Percentiles rank a stretch among this genome's conserved stretches.
These are phyloP conservation scores for Fraxinus greggii DNA, from an alignment of 305 asterid species.

Conservation along the genomic window DNA sequence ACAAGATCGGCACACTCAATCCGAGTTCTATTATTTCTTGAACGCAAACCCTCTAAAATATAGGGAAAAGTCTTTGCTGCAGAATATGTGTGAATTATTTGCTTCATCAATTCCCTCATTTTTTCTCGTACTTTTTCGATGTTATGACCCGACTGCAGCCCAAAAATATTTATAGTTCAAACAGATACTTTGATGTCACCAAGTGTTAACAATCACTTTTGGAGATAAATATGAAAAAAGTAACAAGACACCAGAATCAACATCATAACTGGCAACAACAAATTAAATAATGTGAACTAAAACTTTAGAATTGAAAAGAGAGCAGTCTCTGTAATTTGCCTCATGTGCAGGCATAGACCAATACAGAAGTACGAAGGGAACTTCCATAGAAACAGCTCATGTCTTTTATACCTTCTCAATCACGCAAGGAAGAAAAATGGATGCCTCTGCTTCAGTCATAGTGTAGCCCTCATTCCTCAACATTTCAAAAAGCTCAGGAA, in stretches of 20 bases:
- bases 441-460: slow-evolving; percentile 95
- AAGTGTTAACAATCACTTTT: background rate
- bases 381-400: slow-evolving; percentile 6
- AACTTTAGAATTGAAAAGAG: background rate
- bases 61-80: slow-evolving; percentile 93
- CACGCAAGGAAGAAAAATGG: slow-evolving; percentile 92
- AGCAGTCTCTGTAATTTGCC: background rate
- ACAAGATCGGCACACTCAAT: slow-evolving; percentile 91
- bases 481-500: slow-evolving; percentile 85
- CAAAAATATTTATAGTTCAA: slow-evolving; percentile 17
- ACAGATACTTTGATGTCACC: background rate
- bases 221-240: slow-evolving; percentile 11
- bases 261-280: background rate
- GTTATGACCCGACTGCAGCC: slow-evolving; percentile 89
- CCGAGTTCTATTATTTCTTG: slow-evolving; percentile 90
- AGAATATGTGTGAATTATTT: slow-evolving; percentile 67
- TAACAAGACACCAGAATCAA: background rate
- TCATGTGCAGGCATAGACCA: background rate
- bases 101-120: slow-evolving; percentile 92
- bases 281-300: background rate
- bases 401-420: slow-evolving; percentile 71
- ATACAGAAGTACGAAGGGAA: slow-evolving; percentile 7
- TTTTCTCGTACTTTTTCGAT: slow-evolving; percentile 91
- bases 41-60: slow-evolving; percentile 93
- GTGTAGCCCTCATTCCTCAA: slow-evolving; percentile 84